Evolutionary conservation across 495 filamentous ascomycete genomes (phyloP).

Genomic region (Hypoxylon perforatum): DNA sequence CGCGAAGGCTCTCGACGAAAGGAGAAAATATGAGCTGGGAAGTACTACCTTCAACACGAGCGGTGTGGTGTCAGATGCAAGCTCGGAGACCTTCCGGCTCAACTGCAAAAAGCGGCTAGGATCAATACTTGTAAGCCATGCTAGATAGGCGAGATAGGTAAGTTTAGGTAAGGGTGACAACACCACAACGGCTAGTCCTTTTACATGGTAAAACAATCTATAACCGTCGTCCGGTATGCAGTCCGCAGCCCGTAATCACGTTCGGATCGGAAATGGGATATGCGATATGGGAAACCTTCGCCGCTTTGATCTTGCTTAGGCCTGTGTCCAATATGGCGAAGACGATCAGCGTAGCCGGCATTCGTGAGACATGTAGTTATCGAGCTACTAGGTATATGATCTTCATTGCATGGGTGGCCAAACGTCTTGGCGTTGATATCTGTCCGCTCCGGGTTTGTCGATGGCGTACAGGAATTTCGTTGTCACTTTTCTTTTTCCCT

Average conservation of each 20-base stretch:
- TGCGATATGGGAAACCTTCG: constrained; percentile 14
- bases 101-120: constrained; percentile 22
- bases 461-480: constrained; percentile 33
- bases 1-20: background rate
- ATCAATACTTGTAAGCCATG: constrained; percentile 4
- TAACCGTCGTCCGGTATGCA: background rate
- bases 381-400: constrained; percentile 37
- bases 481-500: constrained; percentile 28
- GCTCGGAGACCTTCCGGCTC: constrained; percentile 27
- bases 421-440: constrained; percentile 38
- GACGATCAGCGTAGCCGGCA: constrained; percentile 26
- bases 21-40: constrained; percentile 2
- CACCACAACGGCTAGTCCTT: background rate
- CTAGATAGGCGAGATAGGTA: constrained; percentile 7
- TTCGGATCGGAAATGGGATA: constrained; percentile 14
- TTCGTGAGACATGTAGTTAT: constrained; percentile 40
- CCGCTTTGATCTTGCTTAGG: constrained; percentile 11
- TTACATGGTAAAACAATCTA: background rate
- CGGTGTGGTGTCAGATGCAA: constrained; percentile 36
- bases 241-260: background rate
- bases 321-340: constrained; percentile 19
- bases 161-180: constrained; percentile 5
- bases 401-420: constrained; percentile 38
- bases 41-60: constrained; percentile 13
- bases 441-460: constrained; percentile 40